Evolutionary conservation across 2,329 filamentous ascomycete species (phyloP).

Genomic region (Trichoderma sp.): DNA sequence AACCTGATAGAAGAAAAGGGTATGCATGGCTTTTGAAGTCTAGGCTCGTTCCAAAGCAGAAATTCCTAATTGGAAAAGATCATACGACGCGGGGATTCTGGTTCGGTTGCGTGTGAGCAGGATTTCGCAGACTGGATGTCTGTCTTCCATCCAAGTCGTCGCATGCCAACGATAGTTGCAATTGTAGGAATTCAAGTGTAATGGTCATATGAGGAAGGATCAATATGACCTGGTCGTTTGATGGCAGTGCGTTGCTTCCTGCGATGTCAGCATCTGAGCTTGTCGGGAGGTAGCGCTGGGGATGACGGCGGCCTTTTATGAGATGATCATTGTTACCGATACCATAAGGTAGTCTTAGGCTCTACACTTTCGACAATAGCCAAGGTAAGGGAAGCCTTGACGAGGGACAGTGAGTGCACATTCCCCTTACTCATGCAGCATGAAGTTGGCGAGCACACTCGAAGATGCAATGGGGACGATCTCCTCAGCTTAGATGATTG

Average conservation of each 20-base stretch:
- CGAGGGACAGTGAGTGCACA: background rate
- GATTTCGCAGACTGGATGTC: background rate
- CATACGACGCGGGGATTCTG: constrained; percentile 13
- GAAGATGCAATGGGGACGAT: too few species aligned
- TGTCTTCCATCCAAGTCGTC: background rate
- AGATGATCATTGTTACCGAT: background rate
- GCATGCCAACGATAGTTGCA: background rate
- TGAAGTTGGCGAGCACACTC: background rate
- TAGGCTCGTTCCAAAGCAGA: constrained; percentile 10
- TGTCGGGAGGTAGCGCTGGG: background rate
- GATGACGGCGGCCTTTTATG: background rate
- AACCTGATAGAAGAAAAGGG: background rate
- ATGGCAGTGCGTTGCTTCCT: too few species aligned
- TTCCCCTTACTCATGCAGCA: background rate
- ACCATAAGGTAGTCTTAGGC: too few species aligned
- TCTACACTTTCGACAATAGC: background rate
- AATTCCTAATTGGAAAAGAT: background rate
- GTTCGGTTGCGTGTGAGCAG: constrained; percentile 8
- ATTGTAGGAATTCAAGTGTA: background rate
- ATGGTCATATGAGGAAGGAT: background rate
- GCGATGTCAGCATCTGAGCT: too few species aligned
- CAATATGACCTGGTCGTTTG: background rate
- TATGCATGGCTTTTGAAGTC: background rate
- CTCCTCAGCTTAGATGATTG: too few species aligned
- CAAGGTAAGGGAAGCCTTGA: background rate